A percentile compares a stretch with the other conserved stretches of the same genome.
These are phyloP conservation scores for Syzygium syzygioides DNA, from an alignment of 441 rosid species.

Conservation along the genomic window DNA sequence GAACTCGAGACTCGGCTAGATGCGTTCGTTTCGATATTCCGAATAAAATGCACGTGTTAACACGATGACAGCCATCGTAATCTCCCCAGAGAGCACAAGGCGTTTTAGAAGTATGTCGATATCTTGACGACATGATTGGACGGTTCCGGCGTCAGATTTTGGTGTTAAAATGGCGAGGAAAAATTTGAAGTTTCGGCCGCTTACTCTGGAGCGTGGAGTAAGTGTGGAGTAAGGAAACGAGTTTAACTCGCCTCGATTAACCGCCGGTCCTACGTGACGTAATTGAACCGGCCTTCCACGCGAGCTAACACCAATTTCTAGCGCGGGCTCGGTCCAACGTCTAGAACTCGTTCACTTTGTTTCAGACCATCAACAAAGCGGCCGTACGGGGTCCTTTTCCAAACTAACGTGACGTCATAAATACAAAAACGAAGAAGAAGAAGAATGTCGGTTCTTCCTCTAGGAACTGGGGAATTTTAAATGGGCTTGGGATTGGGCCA, in stretches of 20 bases:
- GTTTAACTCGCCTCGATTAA: neutral
- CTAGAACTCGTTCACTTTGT: neutral
- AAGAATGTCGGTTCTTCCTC: neutral
- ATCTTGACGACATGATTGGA: neutral
- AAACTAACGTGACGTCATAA: neutral
- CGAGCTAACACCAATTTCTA: neutral
- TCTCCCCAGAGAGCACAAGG: accelerated
- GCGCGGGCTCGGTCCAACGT: accelerated
- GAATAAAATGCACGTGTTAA: accelerated
- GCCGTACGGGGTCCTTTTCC: neutral
- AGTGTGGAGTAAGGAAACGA: neutral
- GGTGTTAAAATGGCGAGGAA: accelerated
- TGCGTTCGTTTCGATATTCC: accelerated
- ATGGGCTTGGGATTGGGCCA: neutral
- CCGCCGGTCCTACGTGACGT: accelerated
- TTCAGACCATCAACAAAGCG: neutral
- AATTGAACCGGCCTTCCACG: neutral
- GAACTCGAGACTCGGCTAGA: accelerated
- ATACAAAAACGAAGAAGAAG: neutral
- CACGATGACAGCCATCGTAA: accelerated
- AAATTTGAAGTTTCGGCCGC: accelerated
- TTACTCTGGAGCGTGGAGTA: accelerated
- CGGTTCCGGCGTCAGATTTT: accelerated
- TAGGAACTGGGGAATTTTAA: neutral
- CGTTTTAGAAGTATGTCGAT: neutral